A percentile compares a stretch with the other conserved stretches of the same genome.
phyloP scores from a whole-genome alignment of 495 filamentous ascomycete genomes.

The Letharia columbiana region DNA sequence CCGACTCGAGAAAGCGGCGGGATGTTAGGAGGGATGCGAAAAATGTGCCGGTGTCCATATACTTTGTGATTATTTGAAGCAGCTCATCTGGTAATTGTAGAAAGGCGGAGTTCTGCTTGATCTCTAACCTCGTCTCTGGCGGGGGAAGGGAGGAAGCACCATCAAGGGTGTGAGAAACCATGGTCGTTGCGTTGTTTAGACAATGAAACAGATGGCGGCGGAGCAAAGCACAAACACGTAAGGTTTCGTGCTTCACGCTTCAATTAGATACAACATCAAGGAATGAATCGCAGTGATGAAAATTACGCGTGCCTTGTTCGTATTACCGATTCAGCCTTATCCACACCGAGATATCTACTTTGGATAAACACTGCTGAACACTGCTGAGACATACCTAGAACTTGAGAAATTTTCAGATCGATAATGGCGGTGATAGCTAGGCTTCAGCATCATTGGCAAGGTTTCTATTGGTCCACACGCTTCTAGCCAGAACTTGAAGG shows the following conservation, averaged over 20 bases:
- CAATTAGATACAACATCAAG: neutral
- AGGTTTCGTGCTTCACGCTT: neutral
- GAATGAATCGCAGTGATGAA: neutral
- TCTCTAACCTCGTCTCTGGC: neutral
- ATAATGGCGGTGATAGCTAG: neutral
- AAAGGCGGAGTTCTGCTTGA: constrained; percentile 5
- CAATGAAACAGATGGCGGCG: neutral
- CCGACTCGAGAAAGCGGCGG: constrained; percentile 18
- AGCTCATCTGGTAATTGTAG: constrained; percentile 21
- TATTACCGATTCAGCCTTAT: neutral
- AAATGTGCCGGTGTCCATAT: constrained; percentile 23
- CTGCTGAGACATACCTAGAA: neutral
- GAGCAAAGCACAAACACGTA: neutral
- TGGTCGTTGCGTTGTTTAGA: neutral
- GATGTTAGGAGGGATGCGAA: constrained; percentile 23
- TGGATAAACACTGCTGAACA: neutral
- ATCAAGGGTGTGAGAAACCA: neutral
- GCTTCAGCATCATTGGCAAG: neutral
- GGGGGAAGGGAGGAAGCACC: neutral
- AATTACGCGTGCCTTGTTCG: neutral
- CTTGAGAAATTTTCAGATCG: neutral
- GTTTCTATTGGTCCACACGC: neutral
- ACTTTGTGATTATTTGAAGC: constrained; percentile 21
- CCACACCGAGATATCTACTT: neutral
- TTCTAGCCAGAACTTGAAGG: neutral